Percentiles rank a stretch among this genome's conserved stretches.
Conservation (phyloP, 768 basidiomycete species). For the Gymnopilus dilepis region DNA sequence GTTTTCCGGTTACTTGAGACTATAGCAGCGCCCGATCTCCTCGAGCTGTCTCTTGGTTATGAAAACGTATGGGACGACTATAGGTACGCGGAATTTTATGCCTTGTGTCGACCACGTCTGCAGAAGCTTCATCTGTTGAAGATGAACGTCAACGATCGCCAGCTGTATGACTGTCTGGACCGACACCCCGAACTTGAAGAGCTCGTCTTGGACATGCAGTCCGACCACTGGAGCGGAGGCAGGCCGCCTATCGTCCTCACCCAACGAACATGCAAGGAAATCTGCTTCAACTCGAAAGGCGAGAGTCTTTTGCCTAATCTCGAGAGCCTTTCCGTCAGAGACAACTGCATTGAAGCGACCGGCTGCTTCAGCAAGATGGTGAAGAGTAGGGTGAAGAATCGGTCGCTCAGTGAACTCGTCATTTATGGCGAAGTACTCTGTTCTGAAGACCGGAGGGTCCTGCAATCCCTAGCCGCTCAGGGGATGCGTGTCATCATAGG, state of each 20-base stretch:
- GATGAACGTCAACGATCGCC: constrained; percentile 6
- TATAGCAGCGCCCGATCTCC: neutral
- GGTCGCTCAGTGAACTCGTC: neutral
- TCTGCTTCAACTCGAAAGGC: neutral
- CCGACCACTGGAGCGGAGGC: neutral
- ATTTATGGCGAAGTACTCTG: constrained; percentile 3
- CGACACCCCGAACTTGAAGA: constrained; percentile 4
- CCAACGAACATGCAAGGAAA: neutral
- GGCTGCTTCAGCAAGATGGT: constrained; percentile 10
- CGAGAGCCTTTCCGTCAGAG: neutral
- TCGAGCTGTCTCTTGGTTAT: constrained; percentile 12
- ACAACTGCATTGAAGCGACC: constrained; percentile 1
- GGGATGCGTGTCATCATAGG: neutral
- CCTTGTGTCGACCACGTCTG: neutral
- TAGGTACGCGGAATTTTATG: constrained; percentile 3
- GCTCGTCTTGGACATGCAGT: constrained; percentile 8
- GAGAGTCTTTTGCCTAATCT: neutral
- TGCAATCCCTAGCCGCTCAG: neutral
- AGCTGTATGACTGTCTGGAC: neutral
- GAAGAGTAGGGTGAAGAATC: neutral
- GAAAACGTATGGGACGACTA: constrained; percentile 10
- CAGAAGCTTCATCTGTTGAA: constrained; percentile 4
- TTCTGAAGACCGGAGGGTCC: neutral
- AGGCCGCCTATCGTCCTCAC: neutral
- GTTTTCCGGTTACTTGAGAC: neutral